Evolutionary conservation across 2,329 filamentous ascomycete genomes (phyloP), one percentile per base, ranked within the genome.

Genomic region (Passalora sequoiae): DNA sequence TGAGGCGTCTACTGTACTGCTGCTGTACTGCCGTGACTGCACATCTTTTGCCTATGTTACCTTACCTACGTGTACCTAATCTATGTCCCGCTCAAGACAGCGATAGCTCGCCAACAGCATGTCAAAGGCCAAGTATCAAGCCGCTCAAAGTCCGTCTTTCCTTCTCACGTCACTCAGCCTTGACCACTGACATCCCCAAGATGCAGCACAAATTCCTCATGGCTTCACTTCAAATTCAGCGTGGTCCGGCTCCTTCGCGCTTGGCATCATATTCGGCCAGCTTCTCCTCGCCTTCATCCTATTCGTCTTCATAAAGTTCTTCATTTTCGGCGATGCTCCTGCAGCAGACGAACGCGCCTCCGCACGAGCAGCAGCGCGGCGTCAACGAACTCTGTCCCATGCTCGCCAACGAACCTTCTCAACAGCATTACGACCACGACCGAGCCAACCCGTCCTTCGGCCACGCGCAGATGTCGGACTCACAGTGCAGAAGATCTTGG

Each of bases 301-400:
- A 49, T 89, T 89, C 53, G 87, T 85, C 55, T 97, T 98, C 69
- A 97, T 98, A 68, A 95, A 95, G 65, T 98, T 96, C 78, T 98
- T 98, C 77, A 97, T 98, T 62, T 97, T 98, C 63, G 92, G 92
- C 57, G 92, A 97, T 62, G 81, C 88, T 4, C 88, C 89, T 1
- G 88, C 86, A 1, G 76, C 88, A 49, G 89, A 94, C 51, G 81
- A 84, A 42, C 86, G 84, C 15, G 86, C 88, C 9, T 76, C 86
- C 6, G 72, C 84, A 31, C 80, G 85, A 54, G 86, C 85, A 45
- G 83, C 83, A 8, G 82, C 88, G 55, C 80, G 86, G 19, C 80
- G 83, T 46, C 80, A 83, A 40, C 75, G 84, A 51, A 86, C 84
- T 1, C 73, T 89, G 43, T 81, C 84, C 17, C 87, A 95, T 67